Conservation (phyloP, 164 flowering plant species). For the Litsea cubeba region DNA sequence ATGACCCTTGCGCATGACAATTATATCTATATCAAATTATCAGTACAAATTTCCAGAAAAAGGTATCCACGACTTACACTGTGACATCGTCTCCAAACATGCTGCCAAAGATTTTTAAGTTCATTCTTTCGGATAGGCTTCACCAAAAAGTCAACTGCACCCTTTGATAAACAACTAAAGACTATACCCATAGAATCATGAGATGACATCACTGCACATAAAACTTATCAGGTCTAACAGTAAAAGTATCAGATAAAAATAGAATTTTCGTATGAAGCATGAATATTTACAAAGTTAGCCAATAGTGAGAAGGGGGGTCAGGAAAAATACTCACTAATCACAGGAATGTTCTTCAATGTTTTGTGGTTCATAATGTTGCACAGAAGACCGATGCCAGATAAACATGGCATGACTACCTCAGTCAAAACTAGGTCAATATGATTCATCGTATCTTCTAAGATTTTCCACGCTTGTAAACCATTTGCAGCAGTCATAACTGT, state of each 20-base stretch:
- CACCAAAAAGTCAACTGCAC: conserved; percentile 67
- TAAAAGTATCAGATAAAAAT: conserved; percentile 15
- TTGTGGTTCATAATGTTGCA: conserved; percentile 73
- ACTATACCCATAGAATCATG: conserved; percentile 71
- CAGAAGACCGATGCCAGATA: conserved; percentile 70
- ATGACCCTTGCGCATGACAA: too few species aligned
- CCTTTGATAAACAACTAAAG: conserved; percentile 62
- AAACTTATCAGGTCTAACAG: conserved; percentile 28
- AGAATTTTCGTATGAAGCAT: background rate
- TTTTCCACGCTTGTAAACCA: conserved; percentile 82
- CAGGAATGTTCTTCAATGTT: conserved; percentile 61
- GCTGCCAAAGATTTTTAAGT: conserved; percentile 77
- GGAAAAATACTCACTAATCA: conserved; percentile 63
- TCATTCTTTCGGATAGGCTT: conserved; percentile 76
- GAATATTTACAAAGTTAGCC: background rate
- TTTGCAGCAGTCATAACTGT: conserved; percentile 61
- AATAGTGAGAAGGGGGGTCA: background rate
- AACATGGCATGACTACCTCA: conserved; percentile 68
- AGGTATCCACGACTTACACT: conserved; percentile 37
- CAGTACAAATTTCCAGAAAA: background rate
- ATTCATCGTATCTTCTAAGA: conserved; percentile 49
- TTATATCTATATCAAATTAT: too few species aligned
- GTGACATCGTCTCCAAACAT: conserved; percentile 67
- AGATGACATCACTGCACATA: conserved; percentile 69
- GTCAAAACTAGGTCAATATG: conserved; percentile 66